phyloP scores from a whole-genome alignment of 2,329 filamentous ascomycete species.

The Grosmannia serpens region DNA sequence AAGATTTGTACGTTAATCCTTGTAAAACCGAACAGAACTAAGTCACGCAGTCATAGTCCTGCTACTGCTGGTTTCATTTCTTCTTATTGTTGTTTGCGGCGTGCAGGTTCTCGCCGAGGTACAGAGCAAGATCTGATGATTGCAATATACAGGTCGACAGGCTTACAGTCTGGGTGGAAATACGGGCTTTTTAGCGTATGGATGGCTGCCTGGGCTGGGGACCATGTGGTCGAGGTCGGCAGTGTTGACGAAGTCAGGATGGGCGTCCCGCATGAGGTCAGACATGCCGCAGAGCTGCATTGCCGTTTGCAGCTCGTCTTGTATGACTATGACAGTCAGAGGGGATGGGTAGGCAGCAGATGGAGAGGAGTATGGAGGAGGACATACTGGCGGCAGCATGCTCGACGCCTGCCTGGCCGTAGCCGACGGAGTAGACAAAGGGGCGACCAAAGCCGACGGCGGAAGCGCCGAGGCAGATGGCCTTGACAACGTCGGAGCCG shows the following conservation, averaged over 20 bases:
- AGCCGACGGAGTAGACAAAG: conserved; percentile 27
- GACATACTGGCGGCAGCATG: conserved; percentile 25
- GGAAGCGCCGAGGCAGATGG: conserved; percentile 28
- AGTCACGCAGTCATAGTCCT: background rate
- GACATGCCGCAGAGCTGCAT: conserved; percentile 22
- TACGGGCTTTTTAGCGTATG: conserved; percentile 8
- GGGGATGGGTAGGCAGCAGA: background rate
- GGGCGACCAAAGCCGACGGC: conserved; percentile 35
- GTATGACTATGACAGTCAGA: conserved; percentile 19
- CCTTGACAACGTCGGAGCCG: conserved; percentile 31
- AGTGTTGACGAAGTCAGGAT: conserved; percentile 14
- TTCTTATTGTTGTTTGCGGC: background rate
- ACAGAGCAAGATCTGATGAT: background rate
- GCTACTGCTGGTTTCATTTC: no score
- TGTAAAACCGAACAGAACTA: background rate
- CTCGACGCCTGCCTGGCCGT: conserved; percentile 35
- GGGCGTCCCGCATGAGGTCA: conserved; percentile 12
- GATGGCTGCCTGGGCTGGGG: conserved; percentile 1
- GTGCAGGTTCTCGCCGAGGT: background rate
- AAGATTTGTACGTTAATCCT: background rate
- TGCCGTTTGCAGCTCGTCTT: conserved; percentile 25
- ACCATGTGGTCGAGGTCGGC: conserved; percentile 14
- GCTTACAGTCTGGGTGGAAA: background rate
- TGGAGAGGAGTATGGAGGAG: background rate
- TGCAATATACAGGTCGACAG: background rate